Percentiles rank a stretch among this genome's conserved stretches.
These are phyloP conservation scores for Mycena galopus DNA, from an alignment of 768 basidiomycete species.

Conservation along the genomic window DNA sequence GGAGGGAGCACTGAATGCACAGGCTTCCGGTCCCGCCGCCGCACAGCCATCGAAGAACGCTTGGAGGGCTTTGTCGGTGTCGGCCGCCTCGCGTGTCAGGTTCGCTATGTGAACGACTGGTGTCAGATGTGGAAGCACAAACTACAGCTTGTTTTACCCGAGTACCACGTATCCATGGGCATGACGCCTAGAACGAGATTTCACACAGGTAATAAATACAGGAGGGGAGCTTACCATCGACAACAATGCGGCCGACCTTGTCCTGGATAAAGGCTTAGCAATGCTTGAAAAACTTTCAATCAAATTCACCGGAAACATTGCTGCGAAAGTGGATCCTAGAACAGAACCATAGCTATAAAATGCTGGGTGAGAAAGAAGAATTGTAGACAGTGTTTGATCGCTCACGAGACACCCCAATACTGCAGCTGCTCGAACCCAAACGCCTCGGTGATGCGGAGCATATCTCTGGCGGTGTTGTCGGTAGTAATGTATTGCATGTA, in stretches of 20 bases:
- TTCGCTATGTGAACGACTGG: not conserved
- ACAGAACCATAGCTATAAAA: too few relatives aligned
- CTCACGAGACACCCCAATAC: constrained; percentile 49
- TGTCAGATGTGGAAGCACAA: not conserved
- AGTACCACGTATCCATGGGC: constrained; percentile 2
- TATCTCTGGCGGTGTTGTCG: constrained; percentile 54
- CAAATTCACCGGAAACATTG: too few relatives aligned
- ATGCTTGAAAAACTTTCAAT: not conserved
- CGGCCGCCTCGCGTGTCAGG: constrained; percentile 20
- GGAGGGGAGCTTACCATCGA: constrained; percentile 16
- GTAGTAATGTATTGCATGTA: constrained; percentile 48
- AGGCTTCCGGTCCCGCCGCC: constrained; percentile 50
- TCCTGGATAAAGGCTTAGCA: not conserved
- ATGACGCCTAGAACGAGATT: constrained; percentile 6
- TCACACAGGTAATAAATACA: not conserved
- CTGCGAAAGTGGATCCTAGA: too few relatives aligned
- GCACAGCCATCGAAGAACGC: constrained; percentile 52
- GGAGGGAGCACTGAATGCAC: constrained; percentile 55
- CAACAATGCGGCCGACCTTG: constrained; percentile 25
- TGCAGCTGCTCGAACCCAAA: constrained; percentile 48
- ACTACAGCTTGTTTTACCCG: not conserved
- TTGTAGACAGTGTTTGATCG: too few relatives aligned
- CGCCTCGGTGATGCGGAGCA: constrained; percentile 50
- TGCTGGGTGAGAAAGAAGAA: too few relatives aligned
- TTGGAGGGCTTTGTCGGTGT: constrained; percentile 52